Conservation (phyloP, 139 green algal species). For the Auxenochlorella pyrenoidosa region DNA sequence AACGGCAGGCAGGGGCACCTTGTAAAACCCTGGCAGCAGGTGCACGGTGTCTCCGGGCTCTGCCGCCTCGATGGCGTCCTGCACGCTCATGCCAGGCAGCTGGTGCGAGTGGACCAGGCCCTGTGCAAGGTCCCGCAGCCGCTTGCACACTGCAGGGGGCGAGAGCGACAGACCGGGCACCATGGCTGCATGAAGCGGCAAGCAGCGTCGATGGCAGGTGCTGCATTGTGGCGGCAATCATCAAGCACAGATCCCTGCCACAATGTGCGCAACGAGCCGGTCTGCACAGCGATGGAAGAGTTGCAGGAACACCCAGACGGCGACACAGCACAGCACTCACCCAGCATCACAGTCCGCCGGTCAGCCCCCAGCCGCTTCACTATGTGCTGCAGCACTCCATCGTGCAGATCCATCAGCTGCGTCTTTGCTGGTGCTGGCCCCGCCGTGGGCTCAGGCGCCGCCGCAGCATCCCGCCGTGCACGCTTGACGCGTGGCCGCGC, state of each 20-base stretch:
- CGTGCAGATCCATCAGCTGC: constrained; percentile 6
- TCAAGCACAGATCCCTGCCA: background rate
- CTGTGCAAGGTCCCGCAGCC: background rate
- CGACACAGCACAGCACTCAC: background rate
- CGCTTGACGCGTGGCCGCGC: no score
- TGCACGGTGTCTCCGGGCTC: constrained; percentile 7
- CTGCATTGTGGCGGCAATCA: background rate
- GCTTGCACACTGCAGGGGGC: background rate
- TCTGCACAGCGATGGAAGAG: background rate
- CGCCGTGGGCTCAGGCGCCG: no score
- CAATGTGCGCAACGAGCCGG: no score
- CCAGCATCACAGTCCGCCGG: background rate
- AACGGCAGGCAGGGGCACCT: background rate
- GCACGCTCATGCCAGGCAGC: background rate
- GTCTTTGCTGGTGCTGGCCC: background rate
- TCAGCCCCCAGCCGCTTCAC: background rate
- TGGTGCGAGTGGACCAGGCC: background rate
- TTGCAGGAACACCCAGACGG: no score
- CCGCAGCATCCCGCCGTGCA: no score
- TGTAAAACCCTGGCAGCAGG: constrained; percentile 10
- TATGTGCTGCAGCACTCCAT: background rate
- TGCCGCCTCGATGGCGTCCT: background rate
- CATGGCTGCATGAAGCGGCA: background rate
- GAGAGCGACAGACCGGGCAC: background rate
- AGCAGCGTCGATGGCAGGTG: background rate